Evolutionary conservation across 2,329 filamentous ascomycete species (phyloP).

Genomic region (Ophiostoma sp.): DNA sequence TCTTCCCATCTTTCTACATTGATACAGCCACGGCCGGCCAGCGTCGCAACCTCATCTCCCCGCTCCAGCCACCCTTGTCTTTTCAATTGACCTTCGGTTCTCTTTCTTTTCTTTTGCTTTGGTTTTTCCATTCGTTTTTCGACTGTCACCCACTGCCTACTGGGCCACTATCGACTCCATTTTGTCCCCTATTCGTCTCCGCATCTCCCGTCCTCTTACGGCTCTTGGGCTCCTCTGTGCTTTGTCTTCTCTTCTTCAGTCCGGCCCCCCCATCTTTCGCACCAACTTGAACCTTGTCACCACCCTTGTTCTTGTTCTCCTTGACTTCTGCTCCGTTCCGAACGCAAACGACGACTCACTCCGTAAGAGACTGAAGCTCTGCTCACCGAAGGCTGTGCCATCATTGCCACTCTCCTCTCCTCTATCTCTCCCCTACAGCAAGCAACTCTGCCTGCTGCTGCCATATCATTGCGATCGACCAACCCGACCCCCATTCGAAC

Average conservation of each 20-base stretch:
- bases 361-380: neutral
- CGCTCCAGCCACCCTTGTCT: conserved; percentile 11
- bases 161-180: conserved; percentile 12
- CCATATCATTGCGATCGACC: conserved; percentile 17
- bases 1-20: no score
- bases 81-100: conserved; percentile 3
- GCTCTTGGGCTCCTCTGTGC: neutral
- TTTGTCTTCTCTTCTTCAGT: neutral
- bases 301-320: neutral
- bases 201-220: conserved; percentile 5
- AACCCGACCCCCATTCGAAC: neutral
- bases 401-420: neutral
- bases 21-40: neutral
- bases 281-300: conserved; percentile 6
- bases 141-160: neutral
- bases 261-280: conserved; percentile 1
- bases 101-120: conserved; percentile 12
- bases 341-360: neutral
- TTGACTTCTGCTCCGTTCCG: neutral
- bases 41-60: conserved; percentile 24
- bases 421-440: neutral
- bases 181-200: conserved; percentile 13
- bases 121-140: conserved; percentile 5
- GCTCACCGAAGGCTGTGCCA: conserved; percentile 8
- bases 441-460: neutral